Base-by-base conservation (phyloP, 139 green algal genomes). In the Tetradesmus obliquus region DNA sequence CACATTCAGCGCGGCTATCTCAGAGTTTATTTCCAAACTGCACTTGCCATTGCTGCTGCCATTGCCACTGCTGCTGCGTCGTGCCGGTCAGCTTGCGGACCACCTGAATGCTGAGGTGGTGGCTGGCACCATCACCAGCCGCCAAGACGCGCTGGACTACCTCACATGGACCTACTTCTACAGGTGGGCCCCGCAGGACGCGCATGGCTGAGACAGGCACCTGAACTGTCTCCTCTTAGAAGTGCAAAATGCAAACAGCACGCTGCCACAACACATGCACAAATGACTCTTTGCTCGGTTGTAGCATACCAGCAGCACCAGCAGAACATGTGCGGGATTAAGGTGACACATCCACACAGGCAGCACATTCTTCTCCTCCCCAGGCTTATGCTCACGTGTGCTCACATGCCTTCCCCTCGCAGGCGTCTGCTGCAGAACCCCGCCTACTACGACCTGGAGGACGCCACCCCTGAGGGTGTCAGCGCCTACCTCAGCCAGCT, bases 121-220 rank as follows among this genome's bases (percentile, higher is more conserved):
- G 79, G 94, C 96, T 12, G 98, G 98, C 90, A 97, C 94, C 55
- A 95, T 97, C 87, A 32, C 32, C 71, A 94, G 53, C 60, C 93
- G 92, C 74, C 96, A 97, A 93, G 97, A 99, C 81, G 97, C 95
- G 0, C 85, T 99, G 82, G 97, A 99, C 95, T 99, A 99, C 93
- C 94, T 99, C 66, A 99, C 97, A 17, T 99, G 98, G 98, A 99
- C 98, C 19, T 99, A 98, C 94, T 97, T 99, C 89, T 98, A 97
- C 93, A 89, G 97, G 54, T 93, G 92, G 32, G 32, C 32, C 32
- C 32, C 32, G 32, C 19, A 87, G 96, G 10, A 32, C 82, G 60
- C 8, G 12, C 15, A 66, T 9, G 8, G 58, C 58, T 15, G 62
- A 12, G 62, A 72, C 32, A 45, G 32, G 32, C 32, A 45, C 32